phyloP scores from a whole-genome alignment of 768 basidiomycete species.

The Agaricus sinodeliciosus region DNA sequence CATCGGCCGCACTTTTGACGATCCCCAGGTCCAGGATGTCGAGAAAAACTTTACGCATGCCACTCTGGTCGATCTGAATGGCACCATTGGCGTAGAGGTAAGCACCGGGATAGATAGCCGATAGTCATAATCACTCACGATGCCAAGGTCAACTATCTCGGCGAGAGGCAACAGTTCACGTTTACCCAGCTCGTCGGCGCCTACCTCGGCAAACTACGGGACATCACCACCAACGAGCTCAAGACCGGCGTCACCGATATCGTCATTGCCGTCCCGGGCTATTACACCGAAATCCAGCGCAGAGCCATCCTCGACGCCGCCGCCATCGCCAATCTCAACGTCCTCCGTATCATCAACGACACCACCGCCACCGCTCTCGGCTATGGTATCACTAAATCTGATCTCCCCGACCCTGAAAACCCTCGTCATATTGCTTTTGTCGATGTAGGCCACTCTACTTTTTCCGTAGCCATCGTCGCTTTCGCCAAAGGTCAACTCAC shows the following conservation, averaged over 20 bases:
- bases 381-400: constrained; percentile 98
- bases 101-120: constrained; percentile 18
- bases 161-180: constrained; percentile 73
- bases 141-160: constrained; percentile 78
- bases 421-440: constrained; percentile 90
- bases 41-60: constrained; percentile 94
- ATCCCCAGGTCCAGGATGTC: constrained; percentile 73
- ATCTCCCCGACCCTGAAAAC: constrained; percentile 79
- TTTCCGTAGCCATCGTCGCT: constrained; percentile 82
- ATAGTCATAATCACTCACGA: constrained; percentile 9
- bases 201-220: constrained; percentile 87
- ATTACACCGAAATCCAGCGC: constrained; percentile 93
- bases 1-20: constrained; percentile 72
- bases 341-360: constrained; percentile 95
- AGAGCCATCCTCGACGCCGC: constrained; percentile 89
- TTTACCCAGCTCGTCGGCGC: constrained; percentile 89
- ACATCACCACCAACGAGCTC: constrained; percentile 80
- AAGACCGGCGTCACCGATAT: constrained; percentile 84
- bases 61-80: constrained; percentile 75
- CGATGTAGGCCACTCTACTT: constrained; percentile 90
- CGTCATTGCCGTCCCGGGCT: constrained; percentile 93
- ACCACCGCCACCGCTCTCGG: constrained; percentile 93
- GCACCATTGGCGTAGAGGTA: constrained; percentile 83
- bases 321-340: constrained; percentile 80
- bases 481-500: constrained; percentile 91